A percentile compares a stretch with the other conserved stretches of the same genome.
These are phyloP conservation scores for Fusarium pininemorale DNA, from an alignment of 2,329 filamentous ascomycete species.

Conservation along the genomic window DNA sequence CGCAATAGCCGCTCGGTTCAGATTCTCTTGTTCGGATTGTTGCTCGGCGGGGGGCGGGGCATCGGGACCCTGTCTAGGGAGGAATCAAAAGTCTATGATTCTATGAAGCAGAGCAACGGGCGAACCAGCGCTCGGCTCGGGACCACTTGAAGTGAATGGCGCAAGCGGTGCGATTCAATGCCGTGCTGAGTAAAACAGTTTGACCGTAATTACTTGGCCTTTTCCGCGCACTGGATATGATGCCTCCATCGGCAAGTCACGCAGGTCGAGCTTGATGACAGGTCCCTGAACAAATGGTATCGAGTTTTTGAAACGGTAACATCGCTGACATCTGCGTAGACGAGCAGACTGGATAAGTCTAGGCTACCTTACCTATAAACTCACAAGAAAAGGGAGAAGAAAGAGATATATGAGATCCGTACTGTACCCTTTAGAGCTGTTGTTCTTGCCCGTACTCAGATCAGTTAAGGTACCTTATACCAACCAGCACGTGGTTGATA, in stretches of 20 bases:
- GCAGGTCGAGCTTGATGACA: constrained; percentile 1
- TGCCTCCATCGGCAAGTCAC: constrained; percentile 20
- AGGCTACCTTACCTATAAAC: background rate
- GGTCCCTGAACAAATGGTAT: background rate
- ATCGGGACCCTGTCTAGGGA: constrained; percentile 15
- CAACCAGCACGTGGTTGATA: constrained; percentile 6
- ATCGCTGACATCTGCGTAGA: background rate
- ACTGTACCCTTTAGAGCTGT: background rate
- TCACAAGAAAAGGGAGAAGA: background rate
- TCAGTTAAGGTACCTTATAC: background rate
- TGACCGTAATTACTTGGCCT: constrained; percentile 6
- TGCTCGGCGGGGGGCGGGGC: constrained; percentile 29
- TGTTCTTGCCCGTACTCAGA: background rate
- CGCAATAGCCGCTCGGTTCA: constrained; percentile 11
- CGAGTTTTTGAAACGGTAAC: background rate
- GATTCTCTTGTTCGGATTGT: constrained; percentile 12
- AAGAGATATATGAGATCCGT: too few relatives aligned
- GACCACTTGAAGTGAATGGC: constrained; percentile 34
- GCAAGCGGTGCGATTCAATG: constrained; percentile 37
- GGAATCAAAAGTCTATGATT: constrained; percentile 34
- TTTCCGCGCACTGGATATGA: constrained; percentile 2
- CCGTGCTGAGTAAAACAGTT: constrained; percentile 32
- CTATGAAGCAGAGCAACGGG: constrained; percentile 21
- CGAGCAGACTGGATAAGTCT: background rate
- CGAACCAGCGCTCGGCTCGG: constrained; percentile 32